Evolutionary conservation across 306 rosid genomes (phyloP).

Genomic region (Mucuna pruriens): DNA sequence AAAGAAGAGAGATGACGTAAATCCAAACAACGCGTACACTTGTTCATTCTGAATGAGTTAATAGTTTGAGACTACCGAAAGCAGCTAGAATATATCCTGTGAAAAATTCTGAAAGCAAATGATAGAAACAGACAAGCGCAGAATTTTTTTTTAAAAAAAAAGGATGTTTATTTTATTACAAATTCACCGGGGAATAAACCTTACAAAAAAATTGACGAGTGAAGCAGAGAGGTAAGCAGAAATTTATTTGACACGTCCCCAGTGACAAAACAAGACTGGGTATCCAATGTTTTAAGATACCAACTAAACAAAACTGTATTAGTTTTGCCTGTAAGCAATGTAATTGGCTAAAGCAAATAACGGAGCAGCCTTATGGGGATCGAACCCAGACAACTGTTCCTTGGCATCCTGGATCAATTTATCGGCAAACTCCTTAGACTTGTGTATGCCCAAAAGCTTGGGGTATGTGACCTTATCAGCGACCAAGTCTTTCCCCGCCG

Average conservation of each 20-base stretch:
- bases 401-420: slow-evolving; percentile 59
- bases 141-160: background rate
- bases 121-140: background rate
- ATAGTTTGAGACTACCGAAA: no score
- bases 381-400: slow-evolving; percentile 59
- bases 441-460: slow-evolving; percentile 66
- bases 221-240: background rate
- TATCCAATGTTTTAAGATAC: background rate
- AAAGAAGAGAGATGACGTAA: no score
- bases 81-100: background rate
- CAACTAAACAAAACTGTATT: background rate
- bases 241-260: background rate
- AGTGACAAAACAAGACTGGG: background rate
- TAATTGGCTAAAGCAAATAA: slow-evolving; percentile 69
- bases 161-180: background rate
- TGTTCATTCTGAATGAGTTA: no score
- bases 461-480: slow-evolving; percentile 84
- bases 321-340: slow-evolving; percentile 69
- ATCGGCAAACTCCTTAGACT: slow-evolving; percentile 68
- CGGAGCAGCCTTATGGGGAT: slow-evolving; percentile 59
- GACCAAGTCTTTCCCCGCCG: slow-evolving; percentile 82
- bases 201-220: background rate
- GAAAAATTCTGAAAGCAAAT: background rate
- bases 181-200: background rate
- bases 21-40: no score